These are phyloP conservation scores for Vitis hybrid DNA, from an alignment of 177 flowering plant species.

Conservation along the genomic window DNA sequence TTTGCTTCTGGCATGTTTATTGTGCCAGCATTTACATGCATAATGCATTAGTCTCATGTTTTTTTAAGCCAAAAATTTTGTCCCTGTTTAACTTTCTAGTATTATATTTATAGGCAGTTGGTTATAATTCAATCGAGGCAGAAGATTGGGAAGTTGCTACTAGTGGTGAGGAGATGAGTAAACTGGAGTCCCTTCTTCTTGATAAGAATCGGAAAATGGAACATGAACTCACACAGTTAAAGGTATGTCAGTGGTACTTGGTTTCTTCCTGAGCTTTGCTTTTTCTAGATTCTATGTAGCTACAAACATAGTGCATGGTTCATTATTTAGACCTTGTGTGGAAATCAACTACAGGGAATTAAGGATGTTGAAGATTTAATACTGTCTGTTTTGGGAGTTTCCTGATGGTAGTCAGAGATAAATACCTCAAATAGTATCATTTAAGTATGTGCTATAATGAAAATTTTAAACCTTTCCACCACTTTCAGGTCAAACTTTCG, in stretches of 20 bases:
- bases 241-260: constrained; percentile 44
- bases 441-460: neutral
- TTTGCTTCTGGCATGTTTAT: no score
- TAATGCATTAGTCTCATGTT: neutral
- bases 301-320: neutral
- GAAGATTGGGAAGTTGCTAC: constrained; percentile 99
- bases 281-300: neutral
- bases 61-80: no score
- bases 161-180: constrained; percentile 97
- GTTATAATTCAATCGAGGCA: constrained; percentile 97
- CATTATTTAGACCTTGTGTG: neutral
- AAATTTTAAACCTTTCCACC: neutral
- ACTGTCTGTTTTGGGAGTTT: neutral
- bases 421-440: neutral
- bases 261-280: neutral
- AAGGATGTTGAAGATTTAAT: neutral
- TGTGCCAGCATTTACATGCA: no score
- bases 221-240: constrained; percentile 90
- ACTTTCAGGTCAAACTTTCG: constrained; percentile 76
- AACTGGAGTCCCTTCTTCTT: constrained; percentile 90
- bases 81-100: constrained; percentile 3
- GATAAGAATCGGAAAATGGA: constrained; percentile 98
- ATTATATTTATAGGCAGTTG: constrained; percentile 74
- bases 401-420: neutral
- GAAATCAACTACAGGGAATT: neutral